Percentiles rank a stretch among this genome's conserved stretches.
phyloP scores from a whole-genome alignment of 208 protist species.

The Lotmaria passim region DNA sequence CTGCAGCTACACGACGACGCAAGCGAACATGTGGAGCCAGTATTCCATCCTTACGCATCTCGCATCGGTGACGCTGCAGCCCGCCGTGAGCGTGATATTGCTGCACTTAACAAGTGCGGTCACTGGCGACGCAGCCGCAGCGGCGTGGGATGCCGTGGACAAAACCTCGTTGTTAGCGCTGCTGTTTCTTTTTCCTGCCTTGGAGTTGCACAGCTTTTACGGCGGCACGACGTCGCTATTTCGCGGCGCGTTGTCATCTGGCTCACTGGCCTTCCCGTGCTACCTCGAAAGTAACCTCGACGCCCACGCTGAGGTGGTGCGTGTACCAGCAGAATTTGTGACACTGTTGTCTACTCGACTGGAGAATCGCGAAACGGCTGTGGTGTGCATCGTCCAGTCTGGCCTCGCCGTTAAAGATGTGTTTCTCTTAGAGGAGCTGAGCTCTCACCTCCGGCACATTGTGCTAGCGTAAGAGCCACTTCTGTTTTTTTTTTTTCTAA shows the following conservation, averaged over 20 bases:
- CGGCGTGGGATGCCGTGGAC: not conserved
- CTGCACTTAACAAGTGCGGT: slow-evolving; percentile 15
- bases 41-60: slow-evolving; percentile 30
- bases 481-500: no score
- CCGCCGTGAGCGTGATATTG: slow-evolving; percentile 10
- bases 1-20: slow-evolving; percentile 6
- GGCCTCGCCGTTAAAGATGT: slow-evolving; percentile 8
- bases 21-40: slow-evolving; percentile 16
- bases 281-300: not conserved
- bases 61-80: not conserved
- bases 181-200: slow-evolving; percentile 10
- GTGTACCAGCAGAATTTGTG: slow-evolving; percentile 6
- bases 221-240: not conserved
- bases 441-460: slow-evolving; percentile 1
- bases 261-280: not conserved
- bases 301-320: not conserved
- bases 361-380: not conserved
- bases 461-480: not conserved
- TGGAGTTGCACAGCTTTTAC: slow-evolving; percentile 16
- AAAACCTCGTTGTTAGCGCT: slow-evolving; percentile 15
- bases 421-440: slow-evolving; percentile 1
- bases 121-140: not conserved
- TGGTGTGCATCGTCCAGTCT: slow-evolving; percentile 10
- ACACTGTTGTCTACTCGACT: not conserved
- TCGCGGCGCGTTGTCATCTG: not conserved